These are phyloP conservation scores for Pulveroboletus sp. DNA, from an alignment of 768 basidiomycete species.

Conservation along the genomic window DNA sequence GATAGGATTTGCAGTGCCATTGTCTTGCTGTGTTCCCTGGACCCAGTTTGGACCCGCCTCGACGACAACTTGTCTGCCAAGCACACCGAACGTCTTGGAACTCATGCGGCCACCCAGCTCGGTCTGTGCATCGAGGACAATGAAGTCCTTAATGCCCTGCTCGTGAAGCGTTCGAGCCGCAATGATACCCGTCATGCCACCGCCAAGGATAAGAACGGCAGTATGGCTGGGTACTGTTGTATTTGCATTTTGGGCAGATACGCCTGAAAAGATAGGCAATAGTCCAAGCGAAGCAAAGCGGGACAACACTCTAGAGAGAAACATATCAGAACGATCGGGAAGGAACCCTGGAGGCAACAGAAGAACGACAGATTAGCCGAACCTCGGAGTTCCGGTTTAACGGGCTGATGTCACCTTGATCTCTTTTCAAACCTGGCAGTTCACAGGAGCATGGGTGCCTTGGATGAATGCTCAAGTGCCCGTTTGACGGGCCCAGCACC, in stretches of 20 bases:
- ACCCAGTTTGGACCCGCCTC: conserved; percentile 64
- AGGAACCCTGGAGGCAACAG: not conserved
- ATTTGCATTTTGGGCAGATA: conserved; percentile 4
- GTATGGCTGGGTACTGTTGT: conserved; percentile 11
- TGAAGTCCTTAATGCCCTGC: conserved; percentile 49
- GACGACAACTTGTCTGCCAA: conserved; percentile 36
- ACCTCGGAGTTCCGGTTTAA: not conserved
- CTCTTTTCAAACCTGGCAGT: too few species aligned
- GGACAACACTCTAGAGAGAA: not conserved
- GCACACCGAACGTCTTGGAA: conserved; percentile 39
- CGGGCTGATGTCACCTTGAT: too few species aligned
- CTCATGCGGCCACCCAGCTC: conserved; percentile 62
- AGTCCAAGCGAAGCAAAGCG: conserved; percentile 1
- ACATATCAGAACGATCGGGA: conserved; percentile 10
- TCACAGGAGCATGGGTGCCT: too few species aligned
- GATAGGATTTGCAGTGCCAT: conserved; percentile 57
- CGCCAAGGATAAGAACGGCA: conserved; percentile 57
- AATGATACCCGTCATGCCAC: conserved; percentile 61
- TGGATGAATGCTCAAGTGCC: too few species aligned
- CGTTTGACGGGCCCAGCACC: too few species aligned
- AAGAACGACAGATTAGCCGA: not conserved
- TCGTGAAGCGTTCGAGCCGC: conserved; percentile 57
- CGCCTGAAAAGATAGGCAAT: not conserved
- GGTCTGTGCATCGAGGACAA: conserved; percentile 55
- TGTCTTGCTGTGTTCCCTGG: conserved; percentile 45